These are phyloP conservation scores for Biscogniauxia mediterranea DNA, from an alignment of 2,329 filamentous ascomycete species.

Conservation along the genomic window DNA sequence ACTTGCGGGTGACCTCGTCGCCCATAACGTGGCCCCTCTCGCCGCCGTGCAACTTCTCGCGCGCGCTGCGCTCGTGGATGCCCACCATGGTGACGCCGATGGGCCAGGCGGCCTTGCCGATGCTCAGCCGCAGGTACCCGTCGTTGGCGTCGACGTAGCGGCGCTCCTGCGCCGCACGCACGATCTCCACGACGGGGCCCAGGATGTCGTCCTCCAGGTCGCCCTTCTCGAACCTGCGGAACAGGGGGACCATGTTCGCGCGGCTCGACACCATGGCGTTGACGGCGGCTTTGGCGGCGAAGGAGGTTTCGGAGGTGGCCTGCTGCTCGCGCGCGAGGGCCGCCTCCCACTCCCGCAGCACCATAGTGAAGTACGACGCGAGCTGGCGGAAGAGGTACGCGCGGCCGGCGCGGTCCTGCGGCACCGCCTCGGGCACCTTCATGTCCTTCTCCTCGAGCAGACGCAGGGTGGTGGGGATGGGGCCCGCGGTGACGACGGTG, in stretches of 20 bases:
- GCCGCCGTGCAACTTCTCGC: constrained; percentile 90
- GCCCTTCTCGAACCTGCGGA: constrained; percentile 81
- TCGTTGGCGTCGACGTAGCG: constrained; percentile 97
- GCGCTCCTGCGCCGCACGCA: constrained; percentile 82
- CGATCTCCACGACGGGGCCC: constrained; percentile 84
- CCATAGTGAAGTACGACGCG: constrained; percentile 93
- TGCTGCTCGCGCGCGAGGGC: constrained; percentile 68
- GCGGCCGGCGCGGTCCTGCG: constrained; percentile 62
- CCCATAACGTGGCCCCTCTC: constrained; percentile 94
- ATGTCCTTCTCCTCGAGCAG: constrained; percentile 84
- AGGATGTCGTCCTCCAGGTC: constrained; percentile 78
- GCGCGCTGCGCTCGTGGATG: constrained; percentile 93
- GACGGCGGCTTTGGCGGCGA: constrained; percentile 77
- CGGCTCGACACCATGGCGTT: constrained; percentile 83
- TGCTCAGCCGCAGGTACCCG: constrained; percentile 87
- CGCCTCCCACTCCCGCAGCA: constrained; percentile 82
- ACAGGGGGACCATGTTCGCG: constrained; percentile 85
- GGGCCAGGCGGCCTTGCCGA: constrained; percentile 96
- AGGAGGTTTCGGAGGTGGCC: constrained; percentile 47
- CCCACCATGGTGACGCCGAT: constrained; percentile 99
- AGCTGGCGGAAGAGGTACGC: constrained; percentile 81
- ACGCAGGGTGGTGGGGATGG: constrained; percentile 81
- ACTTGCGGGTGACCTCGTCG: constrained; percentile 93
- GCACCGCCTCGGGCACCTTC: constrained; percentile 68
- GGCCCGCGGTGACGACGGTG: constrained; percentile 65